Evolutionary conservation across 225 moss, liverwort and hornwort genomes (phyloP), one percentile per base, ranked within the genome.

Genomic region (Anthoceros angustus): DNA sequence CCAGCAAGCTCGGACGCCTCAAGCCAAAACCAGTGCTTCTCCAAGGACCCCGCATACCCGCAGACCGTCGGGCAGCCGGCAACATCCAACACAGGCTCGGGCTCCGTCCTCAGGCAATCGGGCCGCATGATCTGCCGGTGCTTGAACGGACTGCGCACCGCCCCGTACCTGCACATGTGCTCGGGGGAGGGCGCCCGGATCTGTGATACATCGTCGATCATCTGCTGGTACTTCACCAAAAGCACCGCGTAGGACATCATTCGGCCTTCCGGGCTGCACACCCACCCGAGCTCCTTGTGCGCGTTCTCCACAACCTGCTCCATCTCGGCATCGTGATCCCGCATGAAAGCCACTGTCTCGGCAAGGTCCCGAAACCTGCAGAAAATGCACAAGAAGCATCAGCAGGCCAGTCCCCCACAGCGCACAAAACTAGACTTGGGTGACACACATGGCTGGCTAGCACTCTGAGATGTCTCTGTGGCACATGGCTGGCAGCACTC

Each of bases 21-120:
- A 23, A 55, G 55, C 55, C 55, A 55, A 5, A 18, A 55, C 55
- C 55, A 55, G 55, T 55, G 55, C 8, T 18, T 6, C 10, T 18
- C n/a, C 14, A 55, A 15, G 14, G 55, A 55, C 7, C 55, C 55
- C 14, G 55, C 55, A 20, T 55, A 55, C 5, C 18, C 55, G 14
- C 55, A 55, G 7, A 15, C 23, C 0, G 55, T 55, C 5, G 55
- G 55, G 55, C 55, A 55, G 55, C 55, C 55, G 55, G 55, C n/a
- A 4, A 23, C 55, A 7, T 55, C 16, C 16, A 55, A 15, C 16
- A 55, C 55, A 15, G 55, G 55, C 0, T 55, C 14, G 14, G 55
- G 55, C 55, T 55, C 55, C 14, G 55, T 55, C 55, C 55, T 15
- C 55, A 55, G 18, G 55, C 55, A 55, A 55, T 55, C 55, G 55